Evolutionary conservation across 352 stramenopile species (phyloP).

Genomic region (Thraustochytrium sp.): DNA sequence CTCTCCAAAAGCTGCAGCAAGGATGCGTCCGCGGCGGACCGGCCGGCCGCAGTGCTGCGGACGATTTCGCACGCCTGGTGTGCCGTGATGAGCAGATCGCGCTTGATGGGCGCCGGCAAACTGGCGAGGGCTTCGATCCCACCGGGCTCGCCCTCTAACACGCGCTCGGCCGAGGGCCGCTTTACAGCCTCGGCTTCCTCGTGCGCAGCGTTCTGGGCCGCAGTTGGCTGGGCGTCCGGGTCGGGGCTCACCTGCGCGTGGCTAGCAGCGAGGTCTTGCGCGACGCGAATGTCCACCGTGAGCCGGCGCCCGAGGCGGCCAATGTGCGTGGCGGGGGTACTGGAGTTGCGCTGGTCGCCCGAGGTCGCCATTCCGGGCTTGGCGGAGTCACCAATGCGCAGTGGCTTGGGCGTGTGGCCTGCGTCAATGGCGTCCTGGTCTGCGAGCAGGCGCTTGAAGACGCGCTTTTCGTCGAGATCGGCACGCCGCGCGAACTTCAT

Average conservation of each 20-base stretch:
- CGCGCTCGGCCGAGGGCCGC: no score
- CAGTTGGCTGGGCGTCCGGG: no score
- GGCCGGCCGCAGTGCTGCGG: neutral
- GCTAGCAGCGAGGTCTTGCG: neutral
- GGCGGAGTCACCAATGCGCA: no score
- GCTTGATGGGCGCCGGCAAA: neutral
- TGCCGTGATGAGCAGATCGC: constrained; percentile 11
- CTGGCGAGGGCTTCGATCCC: constrained; percentile 4
- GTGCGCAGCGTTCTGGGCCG: no score
- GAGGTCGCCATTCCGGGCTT: no score
- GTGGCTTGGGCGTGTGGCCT: no score
- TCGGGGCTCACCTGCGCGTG: no score
- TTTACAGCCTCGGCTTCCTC: no score
- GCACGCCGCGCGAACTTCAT: neutral
- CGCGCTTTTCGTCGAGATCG: neutral
- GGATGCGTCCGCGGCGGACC: neutral
- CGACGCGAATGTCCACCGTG: constrained; percentile 24
- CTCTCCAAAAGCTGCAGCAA: neutral
- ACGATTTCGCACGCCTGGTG: constrained; percentile 32
- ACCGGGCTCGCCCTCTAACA: no score
- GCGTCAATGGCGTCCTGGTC: neutral
- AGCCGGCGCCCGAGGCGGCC: neutral
- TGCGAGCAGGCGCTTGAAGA: neutral
- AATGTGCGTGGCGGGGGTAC: neutral
- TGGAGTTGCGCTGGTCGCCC: neutral